Base-by-base conservation (phyloP, 2,329 filamentous ascomycete species). In the Penicillium thymicola region DNA sequence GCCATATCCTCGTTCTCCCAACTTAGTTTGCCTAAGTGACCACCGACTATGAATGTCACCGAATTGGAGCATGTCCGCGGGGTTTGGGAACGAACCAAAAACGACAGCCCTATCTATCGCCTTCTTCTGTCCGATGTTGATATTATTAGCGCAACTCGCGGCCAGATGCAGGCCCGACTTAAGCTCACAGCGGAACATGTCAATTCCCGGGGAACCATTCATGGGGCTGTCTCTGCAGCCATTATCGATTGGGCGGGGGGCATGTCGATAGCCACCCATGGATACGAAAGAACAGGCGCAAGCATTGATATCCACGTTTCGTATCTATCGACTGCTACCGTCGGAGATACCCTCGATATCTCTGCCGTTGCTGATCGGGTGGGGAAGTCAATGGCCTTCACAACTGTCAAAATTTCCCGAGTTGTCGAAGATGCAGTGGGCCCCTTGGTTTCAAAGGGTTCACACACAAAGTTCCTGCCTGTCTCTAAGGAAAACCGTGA, bases 381-480 rank as follows among this genome's bases (percentile, higher is more conserved):
- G 18, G 54, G 54, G 3, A 57, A 48, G 30, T 47, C 54, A 23
- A 57, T 57, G 54, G 54, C 54, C 30, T 57, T 57, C 25, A 57
- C 54, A 1, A 54, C 54, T 7, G 36, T 57, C 49, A 54, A 37
- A 34, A 48, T 57, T 3, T 54, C 50, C 7, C 37, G 40, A 27
- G 37, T 54, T 10, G 30, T 57, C 11, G 54, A 57, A 11, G 44
- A 40, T 46, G 42, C 52, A 52, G 34, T 52, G 9, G 54, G 54
- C 27, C 48, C 54, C 11, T 45, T 56, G 42, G 54, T 56, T 16
- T 45, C 54, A 13, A 56, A 34, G 42, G 54, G 54, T 14, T 56
- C 54, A 3, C 54, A 56, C 41, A 56, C 54, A 4, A 56, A 56
- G n/a, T 56, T 56, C 42, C 36, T 56, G n/a, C 54, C 54, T 34